These are phyloP conservation scores for Annona cherimola DNA, from an alignment of 164 flowering plant genomes.

Conservation along the genomic window DNA sequence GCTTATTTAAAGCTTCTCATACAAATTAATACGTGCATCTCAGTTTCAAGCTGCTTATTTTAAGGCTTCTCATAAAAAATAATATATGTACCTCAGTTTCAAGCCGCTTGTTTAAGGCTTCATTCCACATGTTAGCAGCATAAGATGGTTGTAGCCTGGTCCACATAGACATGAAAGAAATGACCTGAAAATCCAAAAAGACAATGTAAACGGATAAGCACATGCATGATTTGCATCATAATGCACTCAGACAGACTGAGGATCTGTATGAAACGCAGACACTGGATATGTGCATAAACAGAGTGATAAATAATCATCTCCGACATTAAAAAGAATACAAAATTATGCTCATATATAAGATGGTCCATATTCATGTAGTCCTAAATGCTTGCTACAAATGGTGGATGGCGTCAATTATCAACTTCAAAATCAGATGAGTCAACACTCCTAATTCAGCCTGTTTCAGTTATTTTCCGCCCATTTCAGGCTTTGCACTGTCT, in stretches of 20 bases:
- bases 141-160: slow-evolving; percentile 95
- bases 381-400: too few species aligned
- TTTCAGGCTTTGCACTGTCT: too few species aligned
- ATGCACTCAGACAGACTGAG: neutral
- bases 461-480: too few species aligned
- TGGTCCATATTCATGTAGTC: too few species aligned
- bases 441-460: too few species aligned
- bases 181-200: slow-evolving; percentile 46
- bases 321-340: neutral
- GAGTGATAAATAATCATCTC: neutral
- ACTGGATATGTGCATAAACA: neutral
- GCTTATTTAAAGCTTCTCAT: too few species aligned
- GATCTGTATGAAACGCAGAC: neutral
- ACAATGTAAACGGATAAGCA: neutral
- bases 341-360: too few species aligned
- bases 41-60: too few species aligned
- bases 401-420: too few species aligned
- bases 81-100: slow-evolving; percentile 79
- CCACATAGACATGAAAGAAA: slow-evolving; percentile 99
- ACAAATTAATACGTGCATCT: too few species aligned
- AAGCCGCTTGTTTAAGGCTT: slow-evolving; percentile 91
- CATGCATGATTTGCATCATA: neutral
- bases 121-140: slow-evolving; percentile 99
- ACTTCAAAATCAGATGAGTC: too few species aligned
- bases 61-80: neutral